Conservation (phyloP, 179 eudicot species). For the Pouteria campechiana region DNA sequence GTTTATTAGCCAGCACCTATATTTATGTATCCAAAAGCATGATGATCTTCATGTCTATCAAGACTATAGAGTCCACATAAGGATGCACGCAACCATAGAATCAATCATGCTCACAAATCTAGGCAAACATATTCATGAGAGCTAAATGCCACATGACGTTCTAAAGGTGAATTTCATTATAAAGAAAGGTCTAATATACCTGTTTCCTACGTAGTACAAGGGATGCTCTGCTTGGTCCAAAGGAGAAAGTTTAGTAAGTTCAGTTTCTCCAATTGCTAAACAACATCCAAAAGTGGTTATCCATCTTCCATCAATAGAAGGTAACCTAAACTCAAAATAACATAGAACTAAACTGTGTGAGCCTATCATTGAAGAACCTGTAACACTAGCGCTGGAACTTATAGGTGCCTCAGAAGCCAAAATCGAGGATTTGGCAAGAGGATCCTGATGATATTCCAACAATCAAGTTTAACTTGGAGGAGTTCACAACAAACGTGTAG, state of each 20-base stretch:
- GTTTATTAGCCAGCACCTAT: no score
- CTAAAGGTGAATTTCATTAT: no score
- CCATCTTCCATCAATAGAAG: conserved; percentile 20
- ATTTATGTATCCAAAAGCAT: no score
- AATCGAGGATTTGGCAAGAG: conserved; percentile 43
- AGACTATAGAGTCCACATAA: no score
- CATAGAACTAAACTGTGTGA: conserved; percentile 21
- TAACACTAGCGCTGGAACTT: conserved; percentile 33
- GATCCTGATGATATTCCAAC: conserved; percentile 63
- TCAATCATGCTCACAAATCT: no score
- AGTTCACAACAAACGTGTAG: conserved; percentile 30
- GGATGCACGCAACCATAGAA: no score
- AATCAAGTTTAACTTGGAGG: conserved; percentile 37
- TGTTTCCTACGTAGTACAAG: conserved; percentile 48
- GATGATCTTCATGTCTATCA: no score
- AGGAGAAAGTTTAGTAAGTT: conserved; percentile 35
- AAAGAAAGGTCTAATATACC: no score
- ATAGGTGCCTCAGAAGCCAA: conserved; percentile 26
- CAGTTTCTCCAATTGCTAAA: conserved; percentile 13
- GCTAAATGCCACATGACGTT: no score
- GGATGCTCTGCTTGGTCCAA: conserved; percentile 54
- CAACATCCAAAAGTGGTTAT: conserved; percentile 3
- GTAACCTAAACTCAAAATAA: conserved; percentile 9
- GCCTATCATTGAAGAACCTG: conserved; percentile 40
- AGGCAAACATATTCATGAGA: no score